Evolutionary conservation across 352 stramenopile genomes (phyloP).

Genomic region (Globisporangium barbulae): DNA sequence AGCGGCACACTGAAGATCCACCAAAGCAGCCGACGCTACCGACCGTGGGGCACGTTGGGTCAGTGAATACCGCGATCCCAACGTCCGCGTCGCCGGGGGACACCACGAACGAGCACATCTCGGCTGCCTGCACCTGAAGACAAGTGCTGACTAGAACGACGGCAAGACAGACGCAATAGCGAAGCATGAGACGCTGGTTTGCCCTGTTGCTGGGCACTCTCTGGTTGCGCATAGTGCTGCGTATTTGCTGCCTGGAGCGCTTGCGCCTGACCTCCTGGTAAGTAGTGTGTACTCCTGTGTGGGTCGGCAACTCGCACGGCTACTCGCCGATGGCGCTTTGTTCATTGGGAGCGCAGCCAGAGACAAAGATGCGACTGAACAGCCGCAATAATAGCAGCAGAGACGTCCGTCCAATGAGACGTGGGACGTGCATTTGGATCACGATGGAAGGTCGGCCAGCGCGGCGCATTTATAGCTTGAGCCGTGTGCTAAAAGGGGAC

Average conservation of each 20-base stretch:
- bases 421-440: too few relatives aligned
- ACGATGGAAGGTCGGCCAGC: too few relatives aligned
- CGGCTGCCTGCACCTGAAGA: not conserved
- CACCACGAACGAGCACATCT: conserved; percentile 8
- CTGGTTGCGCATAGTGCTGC: not conserved
- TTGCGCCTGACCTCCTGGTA: not conserved
- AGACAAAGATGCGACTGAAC: too few relatives aligned
- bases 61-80: conserved; percentile 13
- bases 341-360: too few relatives aligned
- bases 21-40: conserved; percentile 13
- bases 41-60: not conserved
- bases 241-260: not conserved
- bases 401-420: too few relatives aligned
- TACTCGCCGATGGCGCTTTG: too few relatives aligned
- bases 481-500: too few relatives aligned
- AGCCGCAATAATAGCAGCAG: too few relatives aligned
- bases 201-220: too few relatives aligned
- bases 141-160: not conserved
- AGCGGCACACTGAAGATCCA: conserved; percentile 12
- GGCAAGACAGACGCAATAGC: not conserved
- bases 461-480: too few relatives aligned
- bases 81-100: conserved; percentile 12
- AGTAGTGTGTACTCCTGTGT: too few relatives aligned
- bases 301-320: too few relatives aligned
- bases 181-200: not conserved